Conservation (phyloP, 2,329 filamentous ascomycete species). For the Apiospora hydei region DNA sequence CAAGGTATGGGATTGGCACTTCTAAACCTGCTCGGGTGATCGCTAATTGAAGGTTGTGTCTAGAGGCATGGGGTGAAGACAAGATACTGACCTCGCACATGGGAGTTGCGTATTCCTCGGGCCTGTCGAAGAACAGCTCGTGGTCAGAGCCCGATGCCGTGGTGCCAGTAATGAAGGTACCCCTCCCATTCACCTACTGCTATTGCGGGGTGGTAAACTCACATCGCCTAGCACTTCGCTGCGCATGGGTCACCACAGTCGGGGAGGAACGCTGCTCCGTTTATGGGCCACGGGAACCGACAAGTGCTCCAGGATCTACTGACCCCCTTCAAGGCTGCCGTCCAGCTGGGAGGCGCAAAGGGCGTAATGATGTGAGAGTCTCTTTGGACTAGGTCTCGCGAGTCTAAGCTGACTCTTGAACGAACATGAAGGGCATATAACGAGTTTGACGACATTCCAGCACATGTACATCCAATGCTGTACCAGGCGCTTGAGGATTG, state of each 20-base stretch:
- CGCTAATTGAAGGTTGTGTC: conserved; percentile 14
- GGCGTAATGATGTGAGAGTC: conserved; percentile 51
- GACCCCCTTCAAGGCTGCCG: conserved; percentile 50
- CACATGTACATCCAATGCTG: conserved; percentile 48
- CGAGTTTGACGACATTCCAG: conserved; percentile 50
- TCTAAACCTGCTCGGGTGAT: not conserved
- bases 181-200: not conserved
- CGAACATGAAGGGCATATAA: conserved; percentile 44
- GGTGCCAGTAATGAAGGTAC: conserved; percentile 51
- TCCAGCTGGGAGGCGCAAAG: conserved; percentile 50
- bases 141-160: conserved; percentile 51
- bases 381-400: not conserved
- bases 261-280: conserved; percentile 52
- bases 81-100: conserved; percentile 52
- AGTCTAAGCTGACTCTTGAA: conserved; percentile 13
- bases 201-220: not conserved
- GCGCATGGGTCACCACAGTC: conserved; percentile 51
- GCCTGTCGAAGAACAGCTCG: conserved; percentile 52
- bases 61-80: conserved; percentile 56
- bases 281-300: conserved; percentile 51
- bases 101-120: conserved; percentile 52
- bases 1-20: conserved; percentile 40
- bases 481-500: conserved; percentile 48
- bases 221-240: conserved; percentile 47
- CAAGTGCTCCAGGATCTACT: conserved; percentile 52